A percentile compares a stretch with the other conserved stretches of the same genome.
Evolutionary conservation across 1,284 basidiomycete species (phyloP).

Genomic region (Albatrellus sp.): DNA sequence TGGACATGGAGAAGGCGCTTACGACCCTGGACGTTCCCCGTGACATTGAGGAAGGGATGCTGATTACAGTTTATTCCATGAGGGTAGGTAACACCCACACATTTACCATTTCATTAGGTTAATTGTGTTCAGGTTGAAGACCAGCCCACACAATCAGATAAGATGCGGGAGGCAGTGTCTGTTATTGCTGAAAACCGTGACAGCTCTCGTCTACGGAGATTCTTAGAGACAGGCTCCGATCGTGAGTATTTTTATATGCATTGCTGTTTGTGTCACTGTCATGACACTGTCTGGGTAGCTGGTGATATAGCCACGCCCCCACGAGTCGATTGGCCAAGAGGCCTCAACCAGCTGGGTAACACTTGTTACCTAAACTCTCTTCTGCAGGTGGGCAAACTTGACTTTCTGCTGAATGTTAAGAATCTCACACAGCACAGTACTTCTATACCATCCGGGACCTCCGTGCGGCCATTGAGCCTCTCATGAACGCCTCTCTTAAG

Average conservation of each 20-base stretch:
- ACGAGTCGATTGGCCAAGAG: slow-evolving; percentile 64
- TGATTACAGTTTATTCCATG: slow-evolving; percentile 64
- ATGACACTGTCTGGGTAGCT: slow-evolving; percentile 27
- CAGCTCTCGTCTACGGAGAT: slow-evolving; percentile 59
- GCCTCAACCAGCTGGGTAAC: slow-evolving; percentile 87
- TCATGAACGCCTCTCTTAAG: slow-evolving; percentile 44
- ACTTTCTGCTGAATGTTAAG: background rate
- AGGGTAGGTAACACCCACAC: slow-evolving; percentile 35
- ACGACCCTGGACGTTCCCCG: slow-evolving; percentile 56
- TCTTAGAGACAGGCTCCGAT: slow-evolving; percentile 54
- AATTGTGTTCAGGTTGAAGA: slow-evolving; percentile 48
- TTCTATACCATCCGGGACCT: slow-evolving; percentile 91
- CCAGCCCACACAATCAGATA: slow-evolving; percentile 44
- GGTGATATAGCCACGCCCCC: slow-evolving; percentile 42
- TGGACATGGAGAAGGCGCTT: slow-evolving; percentile 67
- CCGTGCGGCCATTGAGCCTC: slow-evolving; percentile 59
- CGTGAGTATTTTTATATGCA: slow-evolving; percentile 40
- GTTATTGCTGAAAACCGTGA: slow-evolving; percentile 63
- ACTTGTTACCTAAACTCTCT: slow-evolving; percentile 89
- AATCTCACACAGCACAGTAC: slow-evolving; percentile 38
- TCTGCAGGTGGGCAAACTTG: slow-evolving; percentile 41
- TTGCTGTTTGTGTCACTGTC: slow-evolving; percentile 1
- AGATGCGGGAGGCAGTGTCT: slow-evolving; percentile 53
- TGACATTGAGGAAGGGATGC: slow-evolving; percentile 64
- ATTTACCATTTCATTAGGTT: slow-evolving; percentile 6